Conservation (phyloP, 192 early-diverging fungal species). For the Powellomyces hirtus region DNA sequence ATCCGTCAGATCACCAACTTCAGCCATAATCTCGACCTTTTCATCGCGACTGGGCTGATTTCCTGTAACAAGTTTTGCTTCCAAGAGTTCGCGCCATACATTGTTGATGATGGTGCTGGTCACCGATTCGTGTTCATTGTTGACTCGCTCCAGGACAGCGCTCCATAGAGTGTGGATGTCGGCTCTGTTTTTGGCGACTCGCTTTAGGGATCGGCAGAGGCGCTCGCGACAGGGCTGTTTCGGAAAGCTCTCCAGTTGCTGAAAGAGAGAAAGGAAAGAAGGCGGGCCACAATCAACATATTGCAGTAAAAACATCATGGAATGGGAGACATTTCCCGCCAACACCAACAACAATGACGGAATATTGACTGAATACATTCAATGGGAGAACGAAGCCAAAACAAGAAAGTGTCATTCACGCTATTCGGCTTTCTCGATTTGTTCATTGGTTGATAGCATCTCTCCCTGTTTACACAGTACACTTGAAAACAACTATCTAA, state of each 20-base stretch:
- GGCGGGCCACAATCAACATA: no score
- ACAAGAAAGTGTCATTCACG: no score
- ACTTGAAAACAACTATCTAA: no score
- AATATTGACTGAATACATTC: no score
- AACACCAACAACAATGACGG: no score
- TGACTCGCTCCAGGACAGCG: constrained; percentile 28
- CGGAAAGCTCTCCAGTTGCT: constrained; percentile 45
- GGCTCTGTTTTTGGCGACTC: constrained; percentile 34
- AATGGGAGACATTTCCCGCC: no score
- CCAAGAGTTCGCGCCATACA: constrained; percentile 41
- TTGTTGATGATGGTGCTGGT: constrained; percentile 42
- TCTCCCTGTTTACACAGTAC: no score
- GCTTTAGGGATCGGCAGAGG: constrained; percentile 51
- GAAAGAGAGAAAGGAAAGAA: no score
- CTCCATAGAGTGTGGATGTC: constrained; percentile 49
- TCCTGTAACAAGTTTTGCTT: constrained; percentile 15
- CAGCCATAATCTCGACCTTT: neutral
- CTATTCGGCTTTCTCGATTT: no score
- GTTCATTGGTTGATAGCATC: no score
- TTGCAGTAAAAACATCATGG: no score
- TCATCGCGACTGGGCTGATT: constrained; percentile 5
- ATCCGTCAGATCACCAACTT: constrained; percentile 9
- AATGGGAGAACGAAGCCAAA: no score
- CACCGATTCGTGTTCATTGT: constrained; percentile 39
- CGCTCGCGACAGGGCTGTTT: constrained; percentile 50